These are phyloP conservation scores for Dittrichia graveolens DNA, from an alignment of 129 eudicot genomes.

Conservation along the genomic window DNA sequence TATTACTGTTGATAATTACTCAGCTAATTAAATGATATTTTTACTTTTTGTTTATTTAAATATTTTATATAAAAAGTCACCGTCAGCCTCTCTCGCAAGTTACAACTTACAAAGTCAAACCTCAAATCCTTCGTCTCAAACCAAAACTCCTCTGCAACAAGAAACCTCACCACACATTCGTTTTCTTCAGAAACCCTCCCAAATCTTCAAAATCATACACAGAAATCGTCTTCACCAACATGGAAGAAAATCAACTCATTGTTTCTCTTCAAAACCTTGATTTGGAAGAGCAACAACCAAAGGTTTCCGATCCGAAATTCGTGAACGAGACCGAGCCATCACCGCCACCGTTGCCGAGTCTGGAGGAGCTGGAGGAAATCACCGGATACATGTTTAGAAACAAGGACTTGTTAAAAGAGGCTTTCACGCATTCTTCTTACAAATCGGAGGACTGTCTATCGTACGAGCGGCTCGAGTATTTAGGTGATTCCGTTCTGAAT, in stretches of 20 bases:
- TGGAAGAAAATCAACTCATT: background rate
- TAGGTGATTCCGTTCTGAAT: slow-evolving; percentile 61
- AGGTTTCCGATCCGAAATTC: background rate
- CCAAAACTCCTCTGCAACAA: background rate
- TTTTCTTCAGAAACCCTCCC: background rate
- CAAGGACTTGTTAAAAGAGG: slow-evolving; percentile 36
- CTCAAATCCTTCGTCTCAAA: background rate
- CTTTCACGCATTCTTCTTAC: slow-evolving; percentile 44
- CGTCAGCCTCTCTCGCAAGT: slow-evolving; percentile 12
- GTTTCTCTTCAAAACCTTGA: slow-evolving; percentile 1
- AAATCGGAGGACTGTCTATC: slow-evolving; percentile 7
- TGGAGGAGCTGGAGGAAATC: slow-evolving; percentile 40
- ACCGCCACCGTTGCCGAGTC: background rate
- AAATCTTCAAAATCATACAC: background rate
- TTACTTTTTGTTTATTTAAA: no score
- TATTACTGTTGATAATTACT: no score
- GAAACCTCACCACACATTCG: background rate
- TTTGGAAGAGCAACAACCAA: background rate
- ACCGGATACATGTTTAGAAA: slow-evolving; percentile 41
- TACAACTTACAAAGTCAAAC: background rate
- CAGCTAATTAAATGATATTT: no score
- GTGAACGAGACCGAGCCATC: background rate
- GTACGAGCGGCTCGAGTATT: slow-evolving; percentile 51
- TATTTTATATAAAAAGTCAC: background rate
- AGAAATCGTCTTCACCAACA: background rate